A percentile compares a stretch with the other conserved stretches of the same genome.
Evolutionary conservation across 2,329 filamentous ascomycete genomes (phyloP).

Genomic region (Paraphaeosphaeria sporulosa): DNA sequence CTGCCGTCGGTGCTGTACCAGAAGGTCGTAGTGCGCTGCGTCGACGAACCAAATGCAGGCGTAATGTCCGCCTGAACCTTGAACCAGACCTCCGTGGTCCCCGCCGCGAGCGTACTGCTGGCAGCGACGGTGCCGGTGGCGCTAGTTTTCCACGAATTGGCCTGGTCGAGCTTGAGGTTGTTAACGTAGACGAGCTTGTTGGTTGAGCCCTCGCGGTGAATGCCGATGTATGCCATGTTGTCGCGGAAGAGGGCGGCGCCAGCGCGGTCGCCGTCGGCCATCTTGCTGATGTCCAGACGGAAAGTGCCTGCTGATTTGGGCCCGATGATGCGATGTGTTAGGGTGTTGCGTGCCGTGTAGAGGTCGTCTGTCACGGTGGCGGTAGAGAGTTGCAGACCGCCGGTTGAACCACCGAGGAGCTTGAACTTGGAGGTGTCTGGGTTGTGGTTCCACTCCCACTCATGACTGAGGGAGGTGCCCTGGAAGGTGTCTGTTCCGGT

Average conservation of each 20-base stretch:
- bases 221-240: constrained; percentile 60
- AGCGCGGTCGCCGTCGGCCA: constrained; percentile 61
- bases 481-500: constrained; percentile 58
- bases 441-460: constrained; percentile 71
- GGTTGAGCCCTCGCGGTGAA: constrained; percentile 51
- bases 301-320: constrained; percentile 58
- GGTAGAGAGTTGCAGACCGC: constrained; percentile 55
- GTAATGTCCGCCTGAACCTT: constrained; percentile 46
- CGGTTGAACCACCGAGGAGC: constrained; percentile 49
- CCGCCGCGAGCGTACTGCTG: constrained; percentile 26
- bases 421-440: constrained; percentile 59
- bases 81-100: constrained; percentile 40
- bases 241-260: constrained; percentile 64
- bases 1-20: constrained; percentile 49
- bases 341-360: constrained; percentile 51
- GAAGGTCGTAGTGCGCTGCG: constrained; percentile 38
- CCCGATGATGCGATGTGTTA: constrained; percentile 53
- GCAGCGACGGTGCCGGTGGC: constrained; percentile 40
- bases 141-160: constrained; percentile 38
- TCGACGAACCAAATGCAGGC: constrained; percentile 39
- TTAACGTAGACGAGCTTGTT: constrained; percentile 48
- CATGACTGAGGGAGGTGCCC: constrained; percentile 51
- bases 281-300: constrained; percentile 56
- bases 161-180: constrained; percentile 49
- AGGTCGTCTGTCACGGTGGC: constrained; percentile 63